These are phyloP conservation scores for Penicillium canariense DNA, from an alignment of 495 filamentous ascomycete species.

Conservation along the genomic window DNA sequence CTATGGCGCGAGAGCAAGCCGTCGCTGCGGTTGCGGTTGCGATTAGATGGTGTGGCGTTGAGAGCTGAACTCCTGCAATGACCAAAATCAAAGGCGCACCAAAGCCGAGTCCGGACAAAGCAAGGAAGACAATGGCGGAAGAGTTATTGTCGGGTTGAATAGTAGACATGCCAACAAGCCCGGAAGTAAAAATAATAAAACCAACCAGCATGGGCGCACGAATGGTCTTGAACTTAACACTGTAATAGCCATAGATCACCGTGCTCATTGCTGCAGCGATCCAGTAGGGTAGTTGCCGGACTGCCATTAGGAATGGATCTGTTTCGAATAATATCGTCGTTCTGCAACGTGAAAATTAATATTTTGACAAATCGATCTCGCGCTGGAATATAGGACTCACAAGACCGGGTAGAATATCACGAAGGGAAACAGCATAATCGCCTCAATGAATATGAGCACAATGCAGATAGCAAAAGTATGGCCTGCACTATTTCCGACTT, in stretches of 20 bases:
- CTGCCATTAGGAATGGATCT: conserved; percentile 5
- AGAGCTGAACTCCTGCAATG: conserved; percentile 10
- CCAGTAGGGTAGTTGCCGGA: conserved; percentile 7
- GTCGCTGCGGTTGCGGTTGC: conserved; percentile 10
- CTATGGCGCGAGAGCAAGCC: conserved; percentile 10
- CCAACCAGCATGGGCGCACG: conserved; percentile 3
- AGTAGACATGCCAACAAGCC: conserved; percentile 6
- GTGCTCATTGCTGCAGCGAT: conserved; percentile 6
- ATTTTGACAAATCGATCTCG: not conserved
- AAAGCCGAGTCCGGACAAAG: conserved; percentile 5
- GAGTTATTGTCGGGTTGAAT: conserved; percentile 1
- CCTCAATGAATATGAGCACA: conserved; percentile 15
- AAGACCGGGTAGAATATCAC: conserved; percentile 10
- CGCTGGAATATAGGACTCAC: not conserved
- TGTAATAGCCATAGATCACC: conserved; percentile 10
- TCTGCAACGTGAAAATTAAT: not conserved
- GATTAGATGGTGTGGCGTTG: conserved; percentile 6
- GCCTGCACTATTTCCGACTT: not conserved
- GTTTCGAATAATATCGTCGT: conserved; percentile 1
- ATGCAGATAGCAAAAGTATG: conserved; percentile 10
- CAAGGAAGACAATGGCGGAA: conserved; percentile 2
- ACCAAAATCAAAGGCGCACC: conserved; percentile 6
- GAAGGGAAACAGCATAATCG: conserved; percentile 10
- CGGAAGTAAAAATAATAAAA: conserved; percentile 6
- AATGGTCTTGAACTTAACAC: conserved; percentile 6